Base-by-base conservation (phyloP, 139 green algal genomes). In the Coccomyxa sp. region DNA sequence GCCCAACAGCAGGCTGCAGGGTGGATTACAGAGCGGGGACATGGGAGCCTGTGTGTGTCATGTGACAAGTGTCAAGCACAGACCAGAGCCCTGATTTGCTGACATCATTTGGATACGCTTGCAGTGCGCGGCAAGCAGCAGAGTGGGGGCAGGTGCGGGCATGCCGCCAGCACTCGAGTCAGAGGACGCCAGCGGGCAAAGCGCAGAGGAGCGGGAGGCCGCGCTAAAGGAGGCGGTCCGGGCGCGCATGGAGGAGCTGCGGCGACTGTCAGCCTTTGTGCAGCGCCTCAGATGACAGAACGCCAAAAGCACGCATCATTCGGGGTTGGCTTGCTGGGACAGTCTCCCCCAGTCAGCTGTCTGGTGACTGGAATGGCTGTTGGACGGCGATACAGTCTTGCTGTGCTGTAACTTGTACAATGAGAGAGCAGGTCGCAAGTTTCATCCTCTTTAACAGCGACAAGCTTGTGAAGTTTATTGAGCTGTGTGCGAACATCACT, bases 151-250 rank as follows among this genome's bases (percentile, higher is more conserved):
- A 50, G 68, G 36, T 35, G 29, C 37, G 54, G 41, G 76, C 35
- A 38, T 73, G 55, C 75, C 54, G 31, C 18, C 35, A 36, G 41
- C n/a, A 39, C 58, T 73, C 41, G 22, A 77, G 79, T 29, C 12
- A 38, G 44, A 14, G 0, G 37, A 27, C 4, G 34, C 37, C 10
- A 36, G 73, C 77, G 77, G 39, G 54, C 64, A 55, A 68, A 76
- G 36, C 76, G 74, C 72, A 35, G 70, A 84, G 72, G 79, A 83
- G 79, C 71, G 72, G 31, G 79, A 75, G 40, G 72, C 55, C 18
- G 73, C 77, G 24, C 39, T 83, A 39, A 37, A 39, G 7, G 73
- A 75, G 73, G 39, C 76, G 8, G 40, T 78, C 18, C 39, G 78
- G 55, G 55, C 75, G 79, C 72, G 79, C 50, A 64, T 64, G 50